phyloP scores from a whole-genome alignment of 805 yeast genomes.

The Martiniozyma abietophila region DNA sequence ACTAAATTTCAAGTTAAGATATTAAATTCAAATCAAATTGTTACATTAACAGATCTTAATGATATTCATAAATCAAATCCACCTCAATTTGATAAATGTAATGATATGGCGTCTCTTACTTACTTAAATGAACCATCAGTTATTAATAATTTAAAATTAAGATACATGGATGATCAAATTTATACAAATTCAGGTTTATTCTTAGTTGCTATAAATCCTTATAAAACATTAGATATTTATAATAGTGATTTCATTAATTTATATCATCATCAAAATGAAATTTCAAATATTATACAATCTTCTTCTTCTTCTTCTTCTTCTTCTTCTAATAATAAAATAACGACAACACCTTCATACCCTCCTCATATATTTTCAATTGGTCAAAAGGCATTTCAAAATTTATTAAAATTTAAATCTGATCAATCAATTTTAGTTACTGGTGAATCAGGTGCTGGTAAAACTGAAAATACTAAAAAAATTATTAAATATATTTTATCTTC shows the following conservation, averaged over 20 bases:
- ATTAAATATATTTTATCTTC: slow-evolving; percentile 85
- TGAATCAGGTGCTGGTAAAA: slow-evolving; percentile 98
- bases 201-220: slow-evolving; percentile 92
- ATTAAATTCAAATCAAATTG: slow-evolving; percentile 23
- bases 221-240: slow-evolving; percentile 65
- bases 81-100: slow-evolving; percentile 76
- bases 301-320: not conserved
- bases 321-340: too few species aligned
- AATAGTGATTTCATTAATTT: slow-evolving; percentile 44
- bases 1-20: slow-evolving; percentile 26
- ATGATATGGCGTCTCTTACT: slow-evolving; percentile 94
- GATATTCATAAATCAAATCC: slow-evolving; percentile 72
- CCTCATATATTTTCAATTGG: slow-evolving; percentile 93
- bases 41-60: slow-evolving; percentile 31
- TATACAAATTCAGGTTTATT: slow-evolving; percentile 95
- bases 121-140: slow-evolving; percentile 93
- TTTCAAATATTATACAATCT: slow-evolving; percentile 1
- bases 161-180: slow-evolving; percentile 72
- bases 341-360: slow-evolving; percentile 28
- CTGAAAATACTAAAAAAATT: slow-evolving; percentile 93
- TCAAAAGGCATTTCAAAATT: slow-evolving; percentile 73
- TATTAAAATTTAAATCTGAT: slow-evolving; percentile 58
- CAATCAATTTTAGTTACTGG: slow-evolving; percentile 97
- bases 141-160: slow-evolving; percentile 66
- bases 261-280: slow-evolving; percentile 26